A percentile compares a stretch with the other conserved stretches of the same genome.
phyloP scores from a whole-genome alignment of 2,329 filamentous ascomycete genomes.

The Fusarium xylarioides region DNA sequence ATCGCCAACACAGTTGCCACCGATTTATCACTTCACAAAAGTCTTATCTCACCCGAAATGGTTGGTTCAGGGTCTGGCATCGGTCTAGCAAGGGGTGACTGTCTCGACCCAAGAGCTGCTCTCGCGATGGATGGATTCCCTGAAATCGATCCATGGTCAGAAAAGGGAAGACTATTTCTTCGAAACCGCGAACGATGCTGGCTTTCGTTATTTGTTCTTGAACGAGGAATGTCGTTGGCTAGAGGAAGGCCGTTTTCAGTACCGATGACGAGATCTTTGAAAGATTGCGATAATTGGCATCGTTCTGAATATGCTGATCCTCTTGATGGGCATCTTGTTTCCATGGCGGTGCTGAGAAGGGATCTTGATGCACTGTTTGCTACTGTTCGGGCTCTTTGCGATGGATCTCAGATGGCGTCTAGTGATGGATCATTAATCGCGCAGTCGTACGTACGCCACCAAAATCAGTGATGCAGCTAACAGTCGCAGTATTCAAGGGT shows the following conservation, averaged over 20 bases:
- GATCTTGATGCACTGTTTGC: slow-evolving; percentile 69
- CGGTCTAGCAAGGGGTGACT: slow-evolving; percentile 70
- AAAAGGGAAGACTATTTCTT: slow-evolving; percentile 68
- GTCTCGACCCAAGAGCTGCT: slow-evolving; percentile 72
- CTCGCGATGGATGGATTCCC: slow-evolving; percentile 74
- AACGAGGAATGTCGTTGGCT: slow-evolving; percentile 75
- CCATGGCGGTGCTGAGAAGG: slow-evolving; percentile 74
- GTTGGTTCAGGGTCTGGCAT: slow-evolving; percentile 55
- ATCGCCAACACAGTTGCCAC: slow-evolving; percentile 75
- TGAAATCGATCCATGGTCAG: slow-evolving; percentile 68
- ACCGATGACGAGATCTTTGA: slow-evolving; percentile 71
- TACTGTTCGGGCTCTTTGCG: slow-evolving; percentile 67
- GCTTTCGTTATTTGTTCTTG: slow-evolving; percentile 77
- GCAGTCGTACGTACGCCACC: slow-evolving; percentile 53
- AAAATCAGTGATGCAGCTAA: slow-evolving; percentile 13
- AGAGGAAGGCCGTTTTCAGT: slow-evolving; percentile 75
- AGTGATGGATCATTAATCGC: slow-evolving; percentile 63
- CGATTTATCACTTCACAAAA: slow-evolving; percentile 75
- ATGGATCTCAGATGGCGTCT: slow-evolving; percentile 60
- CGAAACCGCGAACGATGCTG: slow-evolving; percentile 74
- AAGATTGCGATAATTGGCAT: slow-evolving; percentile 76
- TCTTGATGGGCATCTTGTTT: slow-evolving; percentile 76
- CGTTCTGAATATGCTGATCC: slow-evolving; percentile 68
- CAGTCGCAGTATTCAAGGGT: slow-evolving; percentile 59
- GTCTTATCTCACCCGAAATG: slow-evolving; percentile 64